Evolutionary conservation across 140 eudicot species (phyloP).

Genomic region (Bidens hawaiensis): DNA sequence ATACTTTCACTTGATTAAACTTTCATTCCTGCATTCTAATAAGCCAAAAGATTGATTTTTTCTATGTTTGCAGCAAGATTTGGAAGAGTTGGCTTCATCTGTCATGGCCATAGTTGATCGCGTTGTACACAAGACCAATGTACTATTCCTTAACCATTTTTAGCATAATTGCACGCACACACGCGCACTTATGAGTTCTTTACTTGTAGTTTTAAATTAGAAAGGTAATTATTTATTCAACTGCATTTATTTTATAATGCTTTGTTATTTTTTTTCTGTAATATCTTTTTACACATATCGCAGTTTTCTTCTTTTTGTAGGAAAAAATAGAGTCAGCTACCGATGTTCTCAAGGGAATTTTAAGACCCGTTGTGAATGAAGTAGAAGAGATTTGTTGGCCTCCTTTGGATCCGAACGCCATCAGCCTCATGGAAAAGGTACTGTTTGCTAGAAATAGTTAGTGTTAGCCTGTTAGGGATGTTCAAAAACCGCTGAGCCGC

Average conservation of each 20-base stretch:
- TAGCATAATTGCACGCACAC: too few species aligned
- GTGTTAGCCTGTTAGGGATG: too few species aligned
- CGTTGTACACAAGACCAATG: constrained; percentile 84
- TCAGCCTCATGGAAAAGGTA: constrained; percentile 71
- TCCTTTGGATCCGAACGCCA: constrained; percentile 72
- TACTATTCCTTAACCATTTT: constrained; percentile 31
- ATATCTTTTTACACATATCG: constrained; percentile 16
- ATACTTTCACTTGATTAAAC: constrained; percentile 18
- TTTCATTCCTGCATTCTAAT: constrained; percentile 10
- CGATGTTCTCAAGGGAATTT: constrained; percentile 80
- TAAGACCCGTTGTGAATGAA: constrained; percentile 64
- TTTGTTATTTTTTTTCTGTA: neutral
- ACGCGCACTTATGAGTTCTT: too few species aligned
- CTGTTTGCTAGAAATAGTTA: neutral
- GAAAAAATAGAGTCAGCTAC: constrained; percentile 91
- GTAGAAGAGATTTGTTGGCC: constrained; percentile 88
- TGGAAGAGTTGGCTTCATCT: constrained; percentile 78
- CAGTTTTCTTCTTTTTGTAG: constrained; percentile 45
- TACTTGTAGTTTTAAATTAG: too few species aligned
- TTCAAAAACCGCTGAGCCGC: too few species aligned
- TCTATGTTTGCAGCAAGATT: constrained; percentile 68
- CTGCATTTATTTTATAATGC: too few species aligned
- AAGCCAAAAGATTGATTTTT: constrained; percentile 1
- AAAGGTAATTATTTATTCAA: too few species aligned
- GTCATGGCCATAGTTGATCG: constrained; percentile 85